phyloP scores from a whole-genome alignment of 2,329 filamentous ascomycete species.

The Xylariaceae sp. region DNA sequence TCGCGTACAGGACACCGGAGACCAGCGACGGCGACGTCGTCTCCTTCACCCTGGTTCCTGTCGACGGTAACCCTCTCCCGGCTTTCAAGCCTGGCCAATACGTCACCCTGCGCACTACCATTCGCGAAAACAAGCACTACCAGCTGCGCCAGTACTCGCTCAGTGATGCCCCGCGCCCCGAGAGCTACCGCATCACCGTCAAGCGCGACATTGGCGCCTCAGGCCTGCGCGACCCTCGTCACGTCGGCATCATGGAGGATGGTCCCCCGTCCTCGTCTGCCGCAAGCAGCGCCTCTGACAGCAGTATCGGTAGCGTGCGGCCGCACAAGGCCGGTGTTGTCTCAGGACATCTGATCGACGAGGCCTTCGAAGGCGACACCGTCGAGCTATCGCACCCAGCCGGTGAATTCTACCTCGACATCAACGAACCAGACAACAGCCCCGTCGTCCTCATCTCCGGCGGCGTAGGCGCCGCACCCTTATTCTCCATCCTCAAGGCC shows the following conservation, averaged over 20 bases:
- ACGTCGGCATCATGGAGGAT: conserved; percentile 16
- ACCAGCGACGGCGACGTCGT: conserved; percentile 55
- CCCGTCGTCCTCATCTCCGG: conserved; percentile 59
- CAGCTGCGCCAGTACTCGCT: conserved; percentile 71
- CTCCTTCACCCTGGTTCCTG: conserved; percentile 63
- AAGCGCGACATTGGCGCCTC: conserved; percentile 56
- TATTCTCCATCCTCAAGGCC: conserved; percentile 56
- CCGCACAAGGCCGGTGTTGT: conserved; percentile 51
- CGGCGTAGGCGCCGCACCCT: conserved; percentile 55
- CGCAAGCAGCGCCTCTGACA: conserved; percentile 31
- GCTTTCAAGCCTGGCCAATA: conserved; percentile 67
- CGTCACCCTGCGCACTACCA: conserved; percentile 56
- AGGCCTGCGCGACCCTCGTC: conserved; percentile 11
- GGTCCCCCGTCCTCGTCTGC: conserved; percentile 28
- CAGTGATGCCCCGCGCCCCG: conserved; percentile 55
- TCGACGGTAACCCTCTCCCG: conserved; percentile 57
- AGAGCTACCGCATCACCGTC: conserved; percentile 65
- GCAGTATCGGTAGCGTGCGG: conserved; percentile 29
- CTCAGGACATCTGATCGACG: conserved; percentile 63
- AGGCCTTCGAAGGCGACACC: conserved; percentile 54
- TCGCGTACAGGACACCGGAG: conserved; percentile 60
- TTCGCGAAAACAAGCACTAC: conserved; percentile 51
- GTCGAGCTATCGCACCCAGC: conserved; percentile 63
- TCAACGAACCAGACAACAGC: conserved; percentile 35
- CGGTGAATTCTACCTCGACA: conserved; percentile 56